Conservation (phyloP, 2,329 filamentous ascomycete species). For the Colletotrichum ledebouriae region DNA sequence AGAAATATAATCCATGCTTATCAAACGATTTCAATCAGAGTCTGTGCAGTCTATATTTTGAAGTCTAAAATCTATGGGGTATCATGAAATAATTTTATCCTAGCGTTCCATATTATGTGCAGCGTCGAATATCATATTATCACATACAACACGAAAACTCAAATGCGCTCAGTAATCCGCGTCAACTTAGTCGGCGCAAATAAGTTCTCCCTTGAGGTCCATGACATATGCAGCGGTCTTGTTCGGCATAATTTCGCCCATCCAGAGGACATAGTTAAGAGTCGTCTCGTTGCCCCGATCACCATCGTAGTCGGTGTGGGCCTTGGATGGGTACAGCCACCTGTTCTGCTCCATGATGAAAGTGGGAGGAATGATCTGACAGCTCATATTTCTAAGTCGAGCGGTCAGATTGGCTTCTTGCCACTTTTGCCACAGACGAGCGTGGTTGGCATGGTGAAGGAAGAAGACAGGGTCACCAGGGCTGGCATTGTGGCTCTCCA, state of each 20-base stretch:
- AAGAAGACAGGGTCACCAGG: conserved; percentile 35
- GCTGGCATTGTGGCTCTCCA: conserved; percentile 35
- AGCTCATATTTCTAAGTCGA: conserved; percentile 26
- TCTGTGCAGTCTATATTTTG: too few relatives aligned
- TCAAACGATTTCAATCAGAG: too few relatives aligned
- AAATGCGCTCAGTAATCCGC: conserved; percentile 3
- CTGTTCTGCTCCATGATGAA: conserved; percentile 31
- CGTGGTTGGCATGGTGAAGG: conserved; percentile 31
- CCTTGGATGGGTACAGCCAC: conserved; percentile 26
- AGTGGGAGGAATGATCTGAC: conserved; percentile 13
- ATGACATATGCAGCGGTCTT: conserved; percentile 47
- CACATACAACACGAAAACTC: too few relatives aligned
- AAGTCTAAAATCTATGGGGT: conserved; percentile 4
- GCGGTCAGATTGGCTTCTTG: conserved; percentile 36
- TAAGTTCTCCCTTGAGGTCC: conserved; percentile 45
- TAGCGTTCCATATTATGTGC: too few relatives aligned
- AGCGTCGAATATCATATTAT: too few relatives aligned
- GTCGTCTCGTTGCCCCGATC: conserved; percentile 44
- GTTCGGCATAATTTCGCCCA: conserved; percentile 46
- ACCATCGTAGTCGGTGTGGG: conserved; percentile 38
- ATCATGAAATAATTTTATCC: not conserved
- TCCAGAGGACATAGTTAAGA: conserved; percentile 47
- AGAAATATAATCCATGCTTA: too few relatives aligned
- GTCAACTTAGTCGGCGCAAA: conserved; percentile 48
- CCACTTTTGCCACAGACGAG: conserved; percentile 31